Base-by-base conservation (phyloP, 176 grass and related monocot species). In the Thinopyrum elongatum region DNA sequence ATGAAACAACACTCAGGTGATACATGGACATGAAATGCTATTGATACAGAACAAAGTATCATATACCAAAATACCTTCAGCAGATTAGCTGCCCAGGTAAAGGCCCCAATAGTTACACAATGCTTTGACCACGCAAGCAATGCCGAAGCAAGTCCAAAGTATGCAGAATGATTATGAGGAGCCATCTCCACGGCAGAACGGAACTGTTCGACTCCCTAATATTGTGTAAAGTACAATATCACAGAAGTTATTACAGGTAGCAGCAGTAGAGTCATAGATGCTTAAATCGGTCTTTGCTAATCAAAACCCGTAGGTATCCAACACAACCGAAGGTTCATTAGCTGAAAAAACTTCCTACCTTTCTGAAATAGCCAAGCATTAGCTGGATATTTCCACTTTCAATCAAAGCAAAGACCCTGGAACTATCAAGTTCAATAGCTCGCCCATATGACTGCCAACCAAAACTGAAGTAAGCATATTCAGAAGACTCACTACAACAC, bases 341-440 rank as follows among this genome's bases (percentile, higher is more conserved):
- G 38, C 33, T 74, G 55, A 33, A 62, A 77, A 91, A 21, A 53
- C 27, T 66, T 62, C 74, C 28, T 94, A 98, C 96, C 93, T 98
- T 94, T 88, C 93, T 98, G 81, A 92, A 98, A 90, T 91, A 94
- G 33, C 96, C 93, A 88, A 98, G 93, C 86, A 95, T 90, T 77
- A 95, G 81, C 42, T 92, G 96, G 53, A 98, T 93, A 80, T 92
- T 92, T 82, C 96, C 96, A 80, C 96, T 95, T 89, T 94, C 93
- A 85, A 98, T 85, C 85, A 98, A 92, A 2, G 90, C 88, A 89
- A 95, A 98, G 47, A 95, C 88, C 84, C 90, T 94, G 51, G 90
- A 92, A 82, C 71, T 69, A 42, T 95, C 93, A 79, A 98, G 78
- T 85, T 98, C 96, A 92, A 92, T 94, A 83, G 88, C 96, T 80